Conservation (phyloP, 164 flowering plant genomes). For the Chloranthus sessilifolius region DNA sequence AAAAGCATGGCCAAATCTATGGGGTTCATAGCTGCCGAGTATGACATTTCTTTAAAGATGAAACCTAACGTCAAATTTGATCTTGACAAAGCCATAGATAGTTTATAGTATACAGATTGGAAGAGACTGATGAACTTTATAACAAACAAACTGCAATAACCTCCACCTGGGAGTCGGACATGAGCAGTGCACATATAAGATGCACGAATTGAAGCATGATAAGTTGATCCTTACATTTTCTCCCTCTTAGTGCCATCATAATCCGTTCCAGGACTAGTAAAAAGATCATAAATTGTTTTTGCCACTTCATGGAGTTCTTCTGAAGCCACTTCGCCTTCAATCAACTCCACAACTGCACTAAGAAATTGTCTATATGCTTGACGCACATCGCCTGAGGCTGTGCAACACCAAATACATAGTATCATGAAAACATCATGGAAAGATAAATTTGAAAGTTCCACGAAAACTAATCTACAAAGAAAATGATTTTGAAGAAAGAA, state of each 20-base stretch:
- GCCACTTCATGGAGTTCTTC: conserved; percentile 80
- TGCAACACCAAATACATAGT: conserved; percentile 4
- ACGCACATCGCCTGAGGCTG: conserved; percentile 73
- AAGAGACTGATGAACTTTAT: too few relatives aligned
- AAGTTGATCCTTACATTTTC: conserved; percentile 78
- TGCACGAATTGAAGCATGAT: too few relatives aligned
- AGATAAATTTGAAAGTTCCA: not conserved
- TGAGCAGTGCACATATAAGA: too few relatives aligned
- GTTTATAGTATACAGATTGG: too few relatives aligned
- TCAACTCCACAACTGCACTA: conserved; percentile 69
- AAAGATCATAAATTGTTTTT: conserved; percentile 45
- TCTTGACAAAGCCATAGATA: too few relatives aligned
- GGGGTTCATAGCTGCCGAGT: too few relatives aligned
- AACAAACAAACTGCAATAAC: too few relatives aligned
- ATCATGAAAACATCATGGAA: not conserved
- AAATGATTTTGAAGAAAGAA: not conserved
- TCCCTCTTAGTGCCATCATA: conserved; percentile 25
- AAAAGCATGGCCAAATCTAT: too few relatives aligned
- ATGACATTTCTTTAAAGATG: too few relatives aligned
- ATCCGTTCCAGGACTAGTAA: conserved; percentile 28
- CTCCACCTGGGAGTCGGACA: too few relatives aligned
- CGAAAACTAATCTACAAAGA: too few relatives aligned
- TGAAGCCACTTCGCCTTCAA: conserved; percentile 59
- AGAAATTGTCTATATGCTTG: conserved; percentile 73
- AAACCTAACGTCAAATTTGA: too few relatives aligned